Evolutionary conservation across 2,329 filamentous ascomycete species (phyloP).

Genomic region (Pestalotiopsis sp.): DNA sequence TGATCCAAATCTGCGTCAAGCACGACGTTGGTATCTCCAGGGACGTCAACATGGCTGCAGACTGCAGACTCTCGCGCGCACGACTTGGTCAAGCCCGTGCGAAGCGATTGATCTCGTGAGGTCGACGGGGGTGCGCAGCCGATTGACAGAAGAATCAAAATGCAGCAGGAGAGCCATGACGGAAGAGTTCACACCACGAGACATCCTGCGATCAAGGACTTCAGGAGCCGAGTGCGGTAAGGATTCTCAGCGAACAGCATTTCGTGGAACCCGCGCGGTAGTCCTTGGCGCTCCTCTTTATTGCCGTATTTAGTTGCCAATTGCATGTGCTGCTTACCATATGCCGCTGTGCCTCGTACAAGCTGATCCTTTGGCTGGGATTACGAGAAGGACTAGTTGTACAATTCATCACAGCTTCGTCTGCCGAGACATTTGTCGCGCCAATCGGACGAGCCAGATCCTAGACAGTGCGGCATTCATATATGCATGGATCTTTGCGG

Average conservation of each 20-base stretch:
- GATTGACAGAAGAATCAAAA: background rate
- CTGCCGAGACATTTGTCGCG: background rate
- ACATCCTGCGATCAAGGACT: background rate
- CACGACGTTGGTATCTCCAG: background rate
- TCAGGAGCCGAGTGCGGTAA: background rate
- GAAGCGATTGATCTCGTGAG: background rate
- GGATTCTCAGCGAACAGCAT: background rate
- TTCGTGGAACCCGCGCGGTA: background rate
- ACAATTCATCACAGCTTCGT: background rate
- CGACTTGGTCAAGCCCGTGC: background rate
- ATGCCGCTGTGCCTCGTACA: background rate
- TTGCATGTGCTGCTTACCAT: too few species aligned
- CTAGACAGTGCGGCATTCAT: background rate
- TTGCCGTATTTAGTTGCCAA: background rate
- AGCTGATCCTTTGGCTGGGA: background rate
- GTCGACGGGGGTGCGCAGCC: background rate
- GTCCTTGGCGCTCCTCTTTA: background rate
- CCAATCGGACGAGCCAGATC: background rate
- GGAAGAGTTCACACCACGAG: background rate
- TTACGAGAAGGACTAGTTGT: background rate
- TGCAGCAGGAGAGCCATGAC: background rate
- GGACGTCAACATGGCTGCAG: background rate
- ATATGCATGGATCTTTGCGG: background rate
- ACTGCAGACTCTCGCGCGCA: too few species aligned
- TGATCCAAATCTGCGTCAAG: constrained; percentile 2